These are phyloP conservation scores for Colletotrichum sansevieriae DNA, from an alignment of 2,329 filamentous ascomycete species.

Conservation along the genomic window DNA sequence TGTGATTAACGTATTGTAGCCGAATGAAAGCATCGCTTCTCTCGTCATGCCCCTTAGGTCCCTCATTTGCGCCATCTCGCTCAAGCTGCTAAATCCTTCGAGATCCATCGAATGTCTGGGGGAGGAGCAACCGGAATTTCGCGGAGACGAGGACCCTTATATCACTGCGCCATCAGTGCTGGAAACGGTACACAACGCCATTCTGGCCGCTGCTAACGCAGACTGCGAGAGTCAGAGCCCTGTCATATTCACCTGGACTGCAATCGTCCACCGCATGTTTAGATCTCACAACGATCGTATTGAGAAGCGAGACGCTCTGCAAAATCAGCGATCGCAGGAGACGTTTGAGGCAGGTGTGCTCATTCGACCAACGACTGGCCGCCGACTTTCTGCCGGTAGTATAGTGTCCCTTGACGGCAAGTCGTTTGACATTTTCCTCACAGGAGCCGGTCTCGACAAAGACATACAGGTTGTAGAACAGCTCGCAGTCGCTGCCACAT, in stretches of 20 bases:
- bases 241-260: slow-evolving; percentile 83
- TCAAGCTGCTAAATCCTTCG: slow-evolving; percentile 77
- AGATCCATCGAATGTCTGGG: slow-evolving; percentile 67
- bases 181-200: slow-evolving; percentile 78
- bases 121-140: slow-evolving; percentile 48
- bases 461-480: slow-evolving; percentile 65
- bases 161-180: slow-evolving; percentile 78
- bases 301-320: slow-evolving; percentile 69
- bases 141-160: slow-evolving; percentile 64
- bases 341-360: slow-evolving; percentile 65
- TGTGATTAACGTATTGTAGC: slow-evolving; percentile 43
- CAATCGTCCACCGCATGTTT: slow-evolving; percentile 79
- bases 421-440: slow-evolving; percentile 70
- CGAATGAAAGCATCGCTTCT: slow-evolving; percentile 58
- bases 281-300: slow-evolving; percentile 72
- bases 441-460: slow-evolving; percentile 62
- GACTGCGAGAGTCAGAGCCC: slow-evolving; percentile 76
- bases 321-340: slow-evolving; percentile 70
- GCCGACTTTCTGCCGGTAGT: slow-evolving; percentile 72
- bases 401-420: slow-evolving; percentile 73
- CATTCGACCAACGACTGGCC: slow-evolving; percentile 55
- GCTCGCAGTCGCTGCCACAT: slow-evolving; percentile 63
- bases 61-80: slow-evolving; percentile 76
- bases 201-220: slow-evolving; percentile 70
- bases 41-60: slow-evolving; percentile 76